These are phyloP conservation scores for Penicillium angulare DNA, from an alignment of 495 filamentous ascomycete genomes.

Conservation along the genomic window DNA sequence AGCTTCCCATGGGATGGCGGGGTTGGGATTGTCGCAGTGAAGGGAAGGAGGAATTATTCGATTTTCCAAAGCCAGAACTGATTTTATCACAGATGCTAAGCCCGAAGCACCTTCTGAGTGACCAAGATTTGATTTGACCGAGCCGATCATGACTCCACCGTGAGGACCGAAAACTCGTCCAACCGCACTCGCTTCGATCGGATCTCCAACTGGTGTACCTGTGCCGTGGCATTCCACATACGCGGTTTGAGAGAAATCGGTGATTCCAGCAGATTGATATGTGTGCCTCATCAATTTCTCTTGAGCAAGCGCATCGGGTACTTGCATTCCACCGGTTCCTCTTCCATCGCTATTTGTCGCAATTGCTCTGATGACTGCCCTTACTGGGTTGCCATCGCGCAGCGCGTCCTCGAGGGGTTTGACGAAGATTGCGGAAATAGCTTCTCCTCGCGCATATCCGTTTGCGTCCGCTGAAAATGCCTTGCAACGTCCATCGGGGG, in stretches of 20 bases:
- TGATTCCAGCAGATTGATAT: slow-evolving; percentile 28
- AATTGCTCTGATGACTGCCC: slow-evolving; percentile 41
- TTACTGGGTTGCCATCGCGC: slow-evolving; percentile 32
- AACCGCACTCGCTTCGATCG: slow-evolving; percentile 43
- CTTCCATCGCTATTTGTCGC: slow-evolving; percentile 36
- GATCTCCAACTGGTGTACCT: slow-evolving; percentile 36
- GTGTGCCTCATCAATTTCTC: slow-evolving; percentile 35
- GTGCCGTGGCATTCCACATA: slow-evolving; percentile 34
- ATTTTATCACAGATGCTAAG: slow-evolving; percentile 57
- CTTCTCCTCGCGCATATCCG: slow-evolving; percentile 66
- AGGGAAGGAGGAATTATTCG: slow-evolving; percentile 48
- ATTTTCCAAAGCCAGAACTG: slow-evolving; percentile 50
- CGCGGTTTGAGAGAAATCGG: slow-evolving; percentile 23
- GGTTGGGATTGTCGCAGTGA: slow-evolving; percentile 29
- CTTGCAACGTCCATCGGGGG: slow-evolving; percentile 39
- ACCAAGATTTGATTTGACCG: slow-evolving; percentile 51
- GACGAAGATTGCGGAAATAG: slow-evolving; percentile 34
- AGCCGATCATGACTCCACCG: slow-evolving; percentile 19
- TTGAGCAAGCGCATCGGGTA: slow-evolving; percentile 28
- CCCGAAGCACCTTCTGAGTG: slow-evolving; percentile 54
- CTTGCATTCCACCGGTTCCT: neutral
- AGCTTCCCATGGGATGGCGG: slow-evolving; percentile 24
- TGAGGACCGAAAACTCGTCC: slow-evolving; percentile 36
- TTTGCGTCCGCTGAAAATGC: slow-evolving; percentile 61
- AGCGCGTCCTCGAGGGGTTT: slow-evolving; percentile 37